phyloP scores from a whole-genome alignment of 2,329 filamentous ascomycete species.

The Epichloe festucae region DNA sequence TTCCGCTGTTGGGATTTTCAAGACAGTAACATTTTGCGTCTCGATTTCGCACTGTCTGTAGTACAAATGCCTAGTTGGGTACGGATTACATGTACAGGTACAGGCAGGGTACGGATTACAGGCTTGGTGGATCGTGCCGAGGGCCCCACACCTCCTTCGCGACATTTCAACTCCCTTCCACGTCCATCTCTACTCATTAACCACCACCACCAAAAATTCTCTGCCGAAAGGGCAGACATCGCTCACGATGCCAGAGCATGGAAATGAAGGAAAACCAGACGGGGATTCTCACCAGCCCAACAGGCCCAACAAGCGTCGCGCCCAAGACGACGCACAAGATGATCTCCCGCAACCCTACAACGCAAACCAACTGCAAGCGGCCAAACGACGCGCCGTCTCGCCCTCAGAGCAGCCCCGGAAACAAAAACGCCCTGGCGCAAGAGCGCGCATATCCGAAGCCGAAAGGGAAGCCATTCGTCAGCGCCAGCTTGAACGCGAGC shows the following conservation, averaged over 20 bases:
- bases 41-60: too few species aligned
- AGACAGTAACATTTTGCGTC: background rate
- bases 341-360: slow-evolving; percentile 48
- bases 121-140: background rate
- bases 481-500: slow-evolving; percentile 44
- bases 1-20: too few species aligned
- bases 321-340: slow-evolving; percentile 23
- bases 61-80: too few species aligned
- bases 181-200: background rate
- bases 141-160: background rate
- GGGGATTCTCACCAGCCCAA: background rate
- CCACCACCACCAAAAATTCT: background rate
- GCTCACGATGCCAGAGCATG: background rate
- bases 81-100: too few species aligned
- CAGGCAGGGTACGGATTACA: too few species aligned
- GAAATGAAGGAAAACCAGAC: background rate
- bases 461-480: slow-evolving; percentile 57
- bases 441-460: slow-evolving; percentile 52
- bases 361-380: slow-evolving; percentile 42
- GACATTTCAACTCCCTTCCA: background rate
- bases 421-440: slow-evolving; percentile 54
- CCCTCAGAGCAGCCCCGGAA: slow-evolving; percentile 46
- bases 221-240: background rate
- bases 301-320: slow-evolving; percentile 18
- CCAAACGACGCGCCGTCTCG: slow-evolving; percentile 44